Conservation (phyloP, 345 rosid species). For the Cardamine resedifolia region DNA sequence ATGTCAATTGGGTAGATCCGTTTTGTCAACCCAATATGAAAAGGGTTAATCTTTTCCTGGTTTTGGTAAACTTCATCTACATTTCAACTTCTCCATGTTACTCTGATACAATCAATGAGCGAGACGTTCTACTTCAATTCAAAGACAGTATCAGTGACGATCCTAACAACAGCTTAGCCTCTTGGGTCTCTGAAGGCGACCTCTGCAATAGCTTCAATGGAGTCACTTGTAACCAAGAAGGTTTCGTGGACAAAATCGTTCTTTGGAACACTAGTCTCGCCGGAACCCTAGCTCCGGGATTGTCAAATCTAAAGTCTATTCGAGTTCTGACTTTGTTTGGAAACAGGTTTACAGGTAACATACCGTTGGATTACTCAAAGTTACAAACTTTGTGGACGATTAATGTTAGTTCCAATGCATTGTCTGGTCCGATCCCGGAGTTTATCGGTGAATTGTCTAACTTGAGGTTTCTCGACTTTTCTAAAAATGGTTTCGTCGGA, state of each 20-base stretch:
- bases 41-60: conserved; percentile 49
- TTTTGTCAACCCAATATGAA: conserved; percentile 52
- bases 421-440: conserved; percentile 87
- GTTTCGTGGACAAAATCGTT: conserved; percentile 80
- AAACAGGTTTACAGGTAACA: conserved; percentile 74
- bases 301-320: conserved; percentile 68
- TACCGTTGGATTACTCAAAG: conserved; percentile 68
- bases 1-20: conserved; percentile 74
- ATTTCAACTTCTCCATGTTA: conserved; percentile 42
- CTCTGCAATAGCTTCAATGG: conserved; percentile 70
- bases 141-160: conserved; percentile 68
- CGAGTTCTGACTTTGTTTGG: conserved; percentile 89
- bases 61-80: conserved; percentile 42
- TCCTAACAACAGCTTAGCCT: conserved; percentile 59
- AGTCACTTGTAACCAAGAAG: conserved; percentile 66
- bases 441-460: conserved; percentile 77
- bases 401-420: conserved; percentile 84
- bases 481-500: conserved; percentile 66
- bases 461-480: conserved; percentile 90
- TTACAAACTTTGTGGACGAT: conserved; percentile 82
- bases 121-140: conserved; percentile 88
- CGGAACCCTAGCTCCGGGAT: conserved; percentile 64
- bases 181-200: conserved; percentile 63
- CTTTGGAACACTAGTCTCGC: conserved; percentile 81
- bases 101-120: conserved; percentile 48